Conservation (phyloP, 2,329 filamentous ascomycete genomes). For the Sclerotinia glacialis region DNA sequence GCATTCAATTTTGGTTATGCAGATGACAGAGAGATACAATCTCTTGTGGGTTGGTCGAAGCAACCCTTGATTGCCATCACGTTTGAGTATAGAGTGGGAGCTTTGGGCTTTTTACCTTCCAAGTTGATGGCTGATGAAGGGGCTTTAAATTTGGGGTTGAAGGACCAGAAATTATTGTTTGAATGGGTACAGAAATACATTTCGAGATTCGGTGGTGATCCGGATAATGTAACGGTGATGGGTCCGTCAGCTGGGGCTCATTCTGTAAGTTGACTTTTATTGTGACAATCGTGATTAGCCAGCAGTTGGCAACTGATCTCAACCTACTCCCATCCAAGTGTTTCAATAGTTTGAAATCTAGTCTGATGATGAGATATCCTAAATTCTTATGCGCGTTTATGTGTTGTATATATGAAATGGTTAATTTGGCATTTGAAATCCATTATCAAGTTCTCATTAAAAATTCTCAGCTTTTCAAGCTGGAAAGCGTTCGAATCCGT, state of each 20-base stretch:
- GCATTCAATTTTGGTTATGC: slow-evolving; percentile 57
- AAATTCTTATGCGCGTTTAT: too few relatives aligned
- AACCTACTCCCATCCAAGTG: not conserved
- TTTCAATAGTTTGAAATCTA: not conserved
- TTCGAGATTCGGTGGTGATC: slow-evolving; percentile 58
- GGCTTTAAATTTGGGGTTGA: slow-evolving; percentile 61
- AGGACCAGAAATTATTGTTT: slow-evolving; percentile 58
- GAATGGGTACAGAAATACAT: slow-evolving; percentile 62
- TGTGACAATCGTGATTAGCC: not conserved
- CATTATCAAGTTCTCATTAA: not conserved
- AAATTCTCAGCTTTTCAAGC: not conserved
- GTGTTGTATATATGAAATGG: not conserved
- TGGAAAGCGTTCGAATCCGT: not conserved
- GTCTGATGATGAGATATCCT: not conserved
- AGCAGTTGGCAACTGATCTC: too few relatives aligned
- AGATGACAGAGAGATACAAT: slow-evolving; percentile 44
- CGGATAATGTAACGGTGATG: slow-evolving; percentile 57
- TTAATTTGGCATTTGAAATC: not conserved
- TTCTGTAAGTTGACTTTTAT: slow-evolving; percentile 45
- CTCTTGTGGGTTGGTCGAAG: slow-evolving; percentile 56
- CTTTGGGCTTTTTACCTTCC: slow-evolving; percentile 66
- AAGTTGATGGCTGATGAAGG: slow-evolving; percentile 53
- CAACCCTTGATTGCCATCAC: slow-evolving; percentile 55
- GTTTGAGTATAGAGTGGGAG: slow-evolving; percentile 62
- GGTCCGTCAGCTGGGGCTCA: slow-evolving; percentile 62